Percentiles rank a stretch among this genome's conserved stretches.
Conservation (phyloP, 768 basidiomycete species). For the Scleroderma bovista region DNA sequence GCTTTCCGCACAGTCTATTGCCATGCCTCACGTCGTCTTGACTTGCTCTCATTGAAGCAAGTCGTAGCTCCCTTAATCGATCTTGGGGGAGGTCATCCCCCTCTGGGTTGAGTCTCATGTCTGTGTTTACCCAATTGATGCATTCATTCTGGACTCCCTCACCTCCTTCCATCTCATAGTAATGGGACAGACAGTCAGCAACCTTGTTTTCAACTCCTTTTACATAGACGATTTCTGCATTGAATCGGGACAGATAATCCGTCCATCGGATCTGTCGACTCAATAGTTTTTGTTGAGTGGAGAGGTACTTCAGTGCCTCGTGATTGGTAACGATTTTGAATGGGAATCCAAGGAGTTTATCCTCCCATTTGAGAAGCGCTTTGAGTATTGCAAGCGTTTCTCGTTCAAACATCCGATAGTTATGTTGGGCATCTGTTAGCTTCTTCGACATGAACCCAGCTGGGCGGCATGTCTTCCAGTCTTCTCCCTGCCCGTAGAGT, state of each 20-base stretch:
- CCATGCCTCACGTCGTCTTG: too few relatives aligned
- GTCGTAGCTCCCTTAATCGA: neutral
- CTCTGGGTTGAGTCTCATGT: neutral
- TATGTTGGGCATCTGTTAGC: constrained; percentile 23
- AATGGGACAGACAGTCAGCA: too few relatives aligned
- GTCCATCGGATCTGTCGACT: neutral
- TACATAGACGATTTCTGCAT: neutral
- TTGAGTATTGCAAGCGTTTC: constrained; percentile 19
- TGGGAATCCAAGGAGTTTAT: constrained; percentile 12
- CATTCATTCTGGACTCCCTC: neutral
- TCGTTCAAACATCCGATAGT: constrained; percentile 21
- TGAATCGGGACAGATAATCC: neutral
- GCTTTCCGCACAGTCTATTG: too few relatives aligned
- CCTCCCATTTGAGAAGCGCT: constrained; percentile 18
- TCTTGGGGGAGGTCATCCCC: neutral
- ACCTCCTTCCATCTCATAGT: too few relatives aligned
- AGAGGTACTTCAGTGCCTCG: constrained; percentile 24
- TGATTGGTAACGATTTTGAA: constrained; percentile 25
- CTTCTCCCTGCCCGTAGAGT: constrained; percentile 24
- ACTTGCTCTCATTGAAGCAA: too few relatives aligned
- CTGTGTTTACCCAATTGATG: neutral
- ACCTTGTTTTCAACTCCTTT: too few relatives aligned
- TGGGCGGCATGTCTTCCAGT: constrained; percentile 20
- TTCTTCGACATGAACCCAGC: constrained; percentile 27
- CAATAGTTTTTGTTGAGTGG: constrained; percentile 8